phyloP scores from a whole-genome alignment of 441 rosid genomes.

The Gossypium schwendimanii region DNA sequence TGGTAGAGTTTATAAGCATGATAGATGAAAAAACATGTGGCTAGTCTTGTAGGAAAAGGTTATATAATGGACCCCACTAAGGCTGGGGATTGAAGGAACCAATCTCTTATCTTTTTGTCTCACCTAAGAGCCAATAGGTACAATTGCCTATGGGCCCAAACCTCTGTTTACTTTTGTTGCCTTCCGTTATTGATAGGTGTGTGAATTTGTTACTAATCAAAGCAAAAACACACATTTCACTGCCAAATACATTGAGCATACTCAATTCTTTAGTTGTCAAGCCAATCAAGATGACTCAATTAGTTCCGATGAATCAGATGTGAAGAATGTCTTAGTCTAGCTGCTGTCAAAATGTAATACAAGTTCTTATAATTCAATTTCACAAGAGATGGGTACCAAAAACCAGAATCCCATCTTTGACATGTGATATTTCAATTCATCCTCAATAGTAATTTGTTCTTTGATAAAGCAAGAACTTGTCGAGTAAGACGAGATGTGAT shows the following conservation, averaged over 20 bases:
- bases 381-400: slow-evolving; percentile 1
- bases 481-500: slow-evolving; percentile 8
- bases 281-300: background rate
- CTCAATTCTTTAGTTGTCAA: background rate
- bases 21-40: slow-evolving; percentile 50
- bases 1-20: slow-evolving; percentile 2
- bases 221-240: background rate
- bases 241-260: background rate
- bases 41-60: slow-evolving; percentile 22
- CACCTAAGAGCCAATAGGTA: background rate
- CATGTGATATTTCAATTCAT: background rate
- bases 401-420: background rate
- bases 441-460: background rate
- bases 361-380: background rate
- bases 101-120: slow-evolving; percentile 29
- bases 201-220: background rate
- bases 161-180: background rate
- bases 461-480: background rate
- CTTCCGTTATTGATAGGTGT: background rate
- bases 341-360: background rate
- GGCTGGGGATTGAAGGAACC: background rate
- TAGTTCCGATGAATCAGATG: background rate
- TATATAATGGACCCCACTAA: slow-evolving; percentile 25
- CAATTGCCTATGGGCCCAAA: background rate
- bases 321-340: background rate